Percentiles rank a stretch among this genome's conserved stretches.
These are phyloP conservation scores for Gossypium trilobum DNA, from an alignment of 441 rosid species.

Conservation along the genomic window DNA sequence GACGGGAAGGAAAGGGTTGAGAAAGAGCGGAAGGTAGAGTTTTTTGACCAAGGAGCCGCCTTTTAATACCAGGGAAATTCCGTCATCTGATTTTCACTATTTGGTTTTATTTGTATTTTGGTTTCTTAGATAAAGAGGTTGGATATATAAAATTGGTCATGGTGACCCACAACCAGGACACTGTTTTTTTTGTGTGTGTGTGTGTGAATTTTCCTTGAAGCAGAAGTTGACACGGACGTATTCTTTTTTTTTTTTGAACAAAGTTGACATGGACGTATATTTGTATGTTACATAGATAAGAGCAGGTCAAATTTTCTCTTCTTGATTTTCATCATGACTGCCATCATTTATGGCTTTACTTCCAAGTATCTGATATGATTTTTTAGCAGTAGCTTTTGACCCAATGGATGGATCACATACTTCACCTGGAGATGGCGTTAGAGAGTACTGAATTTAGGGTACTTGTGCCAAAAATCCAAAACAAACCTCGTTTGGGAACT, in stretches of 20 bases:
- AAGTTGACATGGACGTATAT: background rate
- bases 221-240: background rate
- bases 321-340: background rate
- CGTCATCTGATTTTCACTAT: background rate
- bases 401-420: background rate
- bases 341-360: background rate
- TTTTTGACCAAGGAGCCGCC: constrained; percentile 48
- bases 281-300: background rate
- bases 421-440: background rate
- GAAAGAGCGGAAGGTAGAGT: constrained; percentile 13
- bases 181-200: no score
- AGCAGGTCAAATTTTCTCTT: background rate
- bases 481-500: background rate
- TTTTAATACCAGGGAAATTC: constrained; percentile 20
- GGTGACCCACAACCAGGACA: background rate
- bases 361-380: background rate
- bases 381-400: background rate
- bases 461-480: no score
- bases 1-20: background rate
- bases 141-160: background rate
- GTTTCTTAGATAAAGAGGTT: background rate
- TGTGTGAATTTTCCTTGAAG: constrained; percentile 13
- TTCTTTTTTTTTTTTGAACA: no score
- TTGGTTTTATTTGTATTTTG: background rate
- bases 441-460: background rate